phyloP scores from a whole-genome alignment of 805 yeast species.

The Candida pseudofarinosa region DNA sequence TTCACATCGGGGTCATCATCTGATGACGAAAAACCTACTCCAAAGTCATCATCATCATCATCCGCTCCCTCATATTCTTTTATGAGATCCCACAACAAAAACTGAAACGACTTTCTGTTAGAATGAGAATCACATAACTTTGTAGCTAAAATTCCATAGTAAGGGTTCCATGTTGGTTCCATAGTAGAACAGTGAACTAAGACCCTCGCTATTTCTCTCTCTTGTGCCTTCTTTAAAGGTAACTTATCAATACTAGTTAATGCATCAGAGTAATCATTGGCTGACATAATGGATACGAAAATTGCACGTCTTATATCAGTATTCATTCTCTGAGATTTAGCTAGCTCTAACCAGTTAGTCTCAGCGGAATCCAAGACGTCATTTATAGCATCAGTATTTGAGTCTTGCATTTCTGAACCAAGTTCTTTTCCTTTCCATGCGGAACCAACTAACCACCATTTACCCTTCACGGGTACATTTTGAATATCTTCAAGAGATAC shows the following conservation, averaged over 20 bases:
- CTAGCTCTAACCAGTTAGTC: slow-evolving; percentile 87
- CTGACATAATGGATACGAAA: slow-evolving; percentile 91
- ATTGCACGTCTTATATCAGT: slow-evolving; percentile 93
- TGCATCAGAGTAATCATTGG: slow-evolving; percentile 88
- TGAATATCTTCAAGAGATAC: slow-evolving; percentile 81
- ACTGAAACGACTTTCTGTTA: slow-evolving; percentile 80
- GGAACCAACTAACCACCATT: slow-evolving; percentile 99
- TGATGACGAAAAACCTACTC: slow-evolving; percentile 30
- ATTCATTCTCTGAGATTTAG: slow-evolving; percentile 86
- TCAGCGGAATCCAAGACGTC: slow-evolving; percentile 65
- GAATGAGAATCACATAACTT: slow-evolving; percentile 74
- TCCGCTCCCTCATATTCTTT: slow-evolving; percentile 58
- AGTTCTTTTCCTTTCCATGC: slow-evolving; percentile 80
- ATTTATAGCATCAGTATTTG: slow-evolving; percentile 44
- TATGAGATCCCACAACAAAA: slow-evolving; percentile 82
- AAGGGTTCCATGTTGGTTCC: slow-evolving; percentile 85
- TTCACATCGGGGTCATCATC: slow-evolving; percentile 52
- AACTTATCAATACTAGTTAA: slow-evolving; percentile 77
- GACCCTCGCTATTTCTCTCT: slow-evolving; percentile 82
- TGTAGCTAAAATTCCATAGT: slow-evolving; percentile 74
- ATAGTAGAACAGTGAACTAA: slow-evolving; percentile 79
- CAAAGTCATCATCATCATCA: slow-evolving; percentile 38
- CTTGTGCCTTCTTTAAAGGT: slow-evolving; percentile 72
- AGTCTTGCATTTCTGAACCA: slow-evolving; percentile 11
- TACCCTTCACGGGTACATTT: slow-evolving; percentile 74